Evolutionary conservation across 208 protist species (phyloP).

Genomic region (Zelonia costaricensis): DNA sequence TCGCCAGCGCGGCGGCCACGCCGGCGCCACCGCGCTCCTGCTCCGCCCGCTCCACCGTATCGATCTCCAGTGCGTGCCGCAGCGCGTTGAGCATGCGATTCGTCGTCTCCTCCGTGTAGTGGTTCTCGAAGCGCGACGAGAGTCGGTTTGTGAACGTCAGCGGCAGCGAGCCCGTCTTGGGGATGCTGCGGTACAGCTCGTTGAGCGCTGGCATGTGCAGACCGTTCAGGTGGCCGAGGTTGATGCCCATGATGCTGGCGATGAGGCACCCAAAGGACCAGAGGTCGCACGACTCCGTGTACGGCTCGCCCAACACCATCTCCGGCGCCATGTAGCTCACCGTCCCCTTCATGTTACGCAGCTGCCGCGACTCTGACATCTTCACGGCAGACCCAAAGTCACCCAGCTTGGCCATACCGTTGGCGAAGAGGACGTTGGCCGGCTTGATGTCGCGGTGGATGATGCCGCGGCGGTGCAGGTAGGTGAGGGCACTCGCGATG

Average conservation of each 20-base stretch:
- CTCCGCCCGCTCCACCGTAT: conserved; percentile 28
- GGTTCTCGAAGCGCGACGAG: conserved; percentile 38
- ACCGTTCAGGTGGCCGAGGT: conserved; percentile 68
- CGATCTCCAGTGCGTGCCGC: conserved; percentile 32
- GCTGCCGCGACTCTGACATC: conserved; percentile 38
- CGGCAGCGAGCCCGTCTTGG: conserved; percentile 42
- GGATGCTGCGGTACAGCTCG: conserved; percentile 63
- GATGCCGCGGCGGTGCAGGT: conserved; percentile 70
- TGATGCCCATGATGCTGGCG: conserved; percentile 72
- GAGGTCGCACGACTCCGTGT: conserved; percentile 80
- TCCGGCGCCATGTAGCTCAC: conserved; percentile 86
- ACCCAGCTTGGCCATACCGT: conserved; percentile 74
- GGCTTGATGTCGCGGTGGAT: conserved; percentile 89
- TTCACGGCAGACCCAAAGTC: conserved; percentile 78
- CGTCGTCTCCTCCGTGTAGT: conserved; percentile 40
- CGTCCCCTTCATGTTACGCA: conserved; percentile 82
- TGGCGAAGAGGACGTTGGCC: conserved; percentile 75
- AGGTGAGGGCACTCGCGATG: conserved; percentile 60
- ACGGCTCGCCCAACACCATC: conserved; percentile 80
- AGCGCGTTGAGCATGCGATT: conserved; percentile 45
- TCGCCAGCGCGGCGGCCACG: too few relatives aligned
- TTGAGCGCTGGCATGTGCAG: conserved; percentile 69
- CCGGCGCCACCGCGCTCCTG: conserved; percentile 7
- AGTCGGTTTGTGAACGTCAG: conserved; percentile 54
- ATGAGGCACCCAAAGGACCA: conserved; percentile 85